These are phyloP conservation scores for Backusella circina DNA, from an alignment of 192 early-diverging fungal species.

Conservation along the genomic window DNA sequence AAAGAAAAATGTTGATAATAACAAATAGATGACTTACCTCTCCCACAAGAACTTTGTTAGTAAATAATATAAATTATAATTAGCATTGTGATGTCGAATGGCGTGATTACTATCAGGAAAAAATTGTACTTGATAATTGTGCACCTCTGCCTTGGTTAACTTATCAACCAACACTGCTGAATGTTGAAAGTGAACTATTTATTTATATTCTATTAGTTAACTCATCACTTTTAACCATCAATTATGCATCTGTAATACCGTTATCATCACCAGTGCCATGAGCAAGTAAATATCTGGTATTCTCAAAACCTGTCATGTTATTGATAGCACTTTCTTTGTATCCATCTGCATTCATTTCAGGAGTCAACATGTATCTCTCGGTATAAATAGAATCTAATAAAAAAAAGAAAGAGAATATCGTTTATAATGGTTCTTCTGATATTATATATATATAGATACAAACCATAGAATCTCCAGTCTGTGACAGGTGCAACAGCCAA, in stretches of 20 bases:
- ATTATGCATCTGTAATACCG: constrained; percentile 39
- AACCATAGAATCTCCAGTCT: constrained; percentile 73
- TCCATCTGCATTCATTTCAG: constrained; percentile 68
- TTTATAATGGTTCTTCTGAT: background rate
- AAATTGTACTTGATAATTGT: constrained; percentile 80
- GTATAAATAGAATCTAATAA: constrained; percentile 91
- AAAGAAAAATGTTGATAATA: background rate
- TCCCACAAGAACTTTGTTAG: constrained; percentile 37
- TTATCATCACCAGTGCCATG: constrained; percentile 92
- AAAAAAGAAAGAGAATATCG: background rate
- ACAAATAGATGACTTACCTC: constrained; percentile 6
- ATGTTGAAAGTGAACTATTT: constrained; percentile 88
- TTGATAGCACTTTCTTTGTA: constrained; percentile 74
- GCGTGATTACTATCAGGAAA: constrained; percentile 91
- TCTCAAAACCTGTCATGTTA: constrained; percentile 79
- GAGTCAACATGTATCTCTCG: constrained; percentile 95
- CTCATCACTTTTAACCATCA: background rate
- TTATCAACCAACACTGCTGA: constrained; percentile 72
- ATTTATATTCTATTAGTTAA: background rate
- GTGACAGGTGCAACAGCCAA: constrained; percentile 97
- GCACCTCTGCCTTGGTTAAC: constrained; percentile 69
- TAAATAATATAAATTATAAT: constrained; percentile 46
- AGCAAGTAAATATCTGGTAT: constrained; percentile 75
- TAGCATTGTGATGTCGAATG: constrained; percentile 78
- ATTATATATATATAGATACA: background rate